These are phyloP conservation scores for Xylaria sp. DNA, from an alignment of 2,329 filamentous ascomycete genomes.

Conservation along the genomic window DNA sequence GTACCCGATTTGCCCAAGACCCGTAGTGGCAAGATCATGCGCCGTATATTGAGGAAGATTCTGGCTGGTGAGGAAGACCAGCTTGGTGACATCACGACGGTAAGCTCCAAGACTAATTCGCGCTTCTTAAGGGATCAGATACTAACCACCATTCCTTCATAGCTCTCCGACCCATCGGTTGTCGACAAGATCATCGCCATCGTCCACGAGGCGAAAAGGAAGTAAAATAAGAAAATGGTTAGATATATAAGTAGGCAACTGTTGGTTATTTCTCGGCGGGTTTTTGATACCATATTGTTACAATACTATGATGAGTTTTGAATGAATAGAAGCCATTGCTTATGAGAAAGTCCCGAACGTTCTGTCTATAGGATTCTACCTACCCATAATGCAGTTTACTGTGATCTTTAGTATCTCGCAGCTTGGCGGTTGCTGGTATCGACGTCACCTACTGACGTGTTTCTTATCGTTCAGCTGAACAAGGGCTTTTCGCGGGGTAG, in stretches of 20 bases:
- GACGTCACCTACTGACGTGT: not conserved
- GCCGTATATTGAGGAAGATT: constrained; percentile 96
- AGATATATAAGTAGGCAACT: constrained; percentile 31
- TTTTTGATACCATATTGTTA: constrained; percentile 41
- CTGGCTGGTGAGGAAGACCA: constrained; percentile 97
- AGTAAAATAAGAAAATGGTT: constrained; percentile 51
- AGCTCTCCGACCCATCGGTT: constrained; percentile 90
- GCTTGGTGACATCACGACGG: constrained; percentile 90
- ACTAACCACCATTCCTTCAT: constrained; percentile 29
- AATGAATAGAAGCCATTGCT: constrained; percentile 26
- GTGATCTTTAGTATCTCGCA: not conserved
- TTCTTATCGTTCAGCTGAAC: constrained; percentile 5
- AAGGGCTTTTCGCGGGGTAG: not conserved
- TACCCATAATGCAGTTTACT: not conserved
- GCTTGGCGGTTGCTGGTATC: not conserved
- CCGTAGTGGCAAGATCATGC: constrained; percentile 98
- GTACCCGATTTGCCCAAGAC: constrained; percentile 97
- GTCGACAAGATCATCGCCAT: constrained; percentile 88
- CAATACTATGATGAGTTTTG: constrained; percentile 27
- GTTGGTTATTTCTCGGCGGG: constrained; percentile 21
- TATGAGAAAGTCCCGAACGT: not conserved
- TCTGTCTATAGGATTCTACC: not conserved
- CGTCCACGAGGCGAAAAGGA: constrained; percentile 73
- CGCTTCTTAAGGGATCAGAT: not conserved
- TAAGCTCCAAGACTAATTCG: constrained; percentile 60